Evolutionary conservation across 805 yeast species (phyloP), one percentile per base, ranked within the genome.

Genomic region (Candida hungchunana): DNA sequence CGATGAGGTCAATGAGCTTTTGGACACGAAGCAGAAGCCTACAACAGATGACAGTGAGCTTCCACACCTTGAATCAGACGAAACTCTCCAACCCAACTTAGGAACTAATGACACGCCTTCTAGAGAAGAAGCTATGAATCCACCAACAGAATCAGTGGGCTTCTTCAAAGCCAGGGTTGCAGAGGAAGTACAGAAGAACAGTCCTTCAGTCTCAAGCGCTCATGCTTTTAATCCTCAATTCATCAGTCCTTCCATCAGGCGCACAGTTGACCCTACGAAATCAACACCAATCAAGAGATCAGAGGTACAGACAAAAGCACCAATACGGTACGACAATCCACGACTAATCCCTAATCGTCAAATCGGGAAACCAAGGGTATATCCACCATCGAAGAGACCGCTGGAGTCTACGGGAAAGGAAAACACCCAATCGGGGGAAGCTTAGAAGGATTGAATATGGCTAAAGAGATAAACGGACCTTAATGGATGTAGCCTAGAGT

Each of bases 131-230:
- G 43, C 33, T 13, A 28, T 34, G 19, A 17, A 34, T 9, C 40
- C 37, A 25, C 31, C 37, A 4, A 16, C 31, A 20, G 47, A 44
- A 16, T 28, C 32, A 5, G 62, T 64, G 14, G 55, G 71, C 2
- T 81, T 81, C 60, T 80, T 79, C 26, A 72, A 79, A 35, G 86
- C 88, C 2, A 74, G 73, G 45, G 74, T 72, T 8, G 88, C 88
- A 0, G 73, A 73, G 23, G 61, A 69, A 8, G 57, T 81, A 7
- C 79, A 72, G 43, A 63, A 64, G 18, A 68, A 68, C 36, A 29
- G 36, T 21, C 58, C 66, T 1, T 18, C 35, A 12, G 52, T 66
- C 10, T 51, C 66, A 4, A 57, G 58, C 4, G 65, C 63, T 3
- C 59, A 66, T 33, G 55, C 69, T n/a, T 77, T 69, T 46, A 70